These are phyloP conservation scores for Vicia faba DNA, from an alignment of 306 rosid genomes.

Conservation along the genomic window DNA sequence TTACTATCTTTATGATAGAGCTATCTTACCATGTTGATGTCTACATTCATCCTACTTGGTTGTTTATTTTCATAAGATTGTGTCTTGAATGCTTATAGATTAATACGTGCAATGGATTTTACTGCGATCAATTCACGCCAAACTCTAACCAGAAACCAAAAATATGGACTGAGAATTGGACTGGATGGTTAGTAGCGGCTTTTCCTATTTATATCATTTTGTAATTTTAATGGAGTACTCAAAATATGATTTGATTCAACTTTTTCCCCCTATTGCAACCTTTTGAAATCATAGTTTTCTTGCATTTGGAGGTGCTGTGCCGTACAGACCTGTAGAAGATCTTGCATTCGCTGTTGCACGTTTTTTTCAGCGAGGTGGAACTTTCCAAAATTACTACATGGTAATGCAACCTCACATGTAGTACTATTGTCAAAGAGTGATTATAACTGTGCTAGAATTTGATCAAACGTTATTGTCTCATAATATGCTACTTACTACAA, in stretches of 20 bases:
- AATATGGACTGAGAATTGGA: conserved; percentile 94
- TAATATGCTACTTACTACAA: neutral
- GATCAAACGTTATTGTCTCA: neutral
- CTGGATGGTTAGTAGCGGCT: conserved; percentile 71
- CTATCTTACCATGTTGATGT: neutral
- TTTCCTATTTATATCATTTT: conserved; percentile 11
- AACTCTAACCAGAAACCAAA: conserved; percentile 77
- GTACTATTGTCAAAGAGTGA: neutral
- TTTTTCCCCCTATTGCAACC: neutral
- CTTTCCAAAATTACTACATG: conserved; percentile 93
- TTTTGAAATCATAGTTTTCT: conserved; percentile 57
- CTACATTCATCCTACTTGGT: conserved; percentile 17
- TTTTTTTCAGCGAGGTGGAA: conserved; percentile 90
- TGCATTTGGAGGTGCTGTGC: conserved; percentile 76
- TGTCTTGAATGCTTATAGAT: conserved; percentile 62
- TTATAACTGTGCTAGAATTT: neutral
- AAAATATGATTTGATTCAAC: conserved; percentile 11
- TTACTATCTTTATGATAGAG: neutral
- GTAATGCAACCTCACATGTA: conserved; percentile 45
- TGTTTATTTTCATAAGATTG: too few species aligned
- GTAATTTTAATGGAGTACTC: conserved; percentile 14
- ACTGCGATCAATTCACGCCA: conserved; percentile 87
- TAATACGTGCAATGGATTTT: conserved; percentile 87
- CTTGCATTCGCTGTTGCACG: conserved; percentile 91
- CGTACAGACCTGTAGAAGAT: conserved; percentile 88